Conservation (phyloP, 2,329 filamentous ascomycete species). For the Xylariales sp. region DNA sequence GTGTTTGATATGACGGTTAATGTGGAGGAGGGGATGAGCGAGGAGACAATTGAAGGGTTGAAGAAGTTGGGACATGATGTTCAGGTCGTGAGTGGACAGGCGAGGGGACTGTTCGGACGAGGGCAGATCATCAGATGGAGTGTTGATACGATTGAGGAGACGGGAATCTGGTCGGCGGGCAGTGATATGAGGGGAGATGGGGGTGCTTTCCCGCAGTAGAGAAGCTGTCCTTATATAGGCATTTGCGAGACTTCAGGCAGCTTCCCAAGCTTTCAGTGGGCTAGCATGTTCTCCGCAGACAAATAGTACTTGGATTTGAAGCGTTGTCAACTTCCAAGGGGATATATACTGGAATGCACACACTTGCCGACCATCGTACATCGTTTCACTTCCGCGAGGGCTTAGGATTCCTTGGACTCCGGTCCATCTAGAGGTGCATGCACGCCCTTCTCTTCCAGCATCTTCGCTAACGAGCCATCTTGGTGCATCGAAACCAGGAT, state of each 20-base stretch:
- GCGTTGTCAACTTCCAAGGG: too few relatives aligned
- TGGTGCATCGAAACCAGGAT: slow-evolving; percentile 97
- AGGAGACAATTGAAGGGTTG: slow-evolving; percentile 63
- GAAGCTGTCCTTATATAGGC: too few relatives aligned
- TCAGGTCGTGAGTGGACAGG: slow-evolving; percentile 59
- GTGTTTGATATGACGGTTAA: slow-evolving; percentile 62
- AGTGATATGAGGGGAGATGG: slow-evolving; percentile 89
- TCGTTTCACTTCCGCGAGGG: too few relatives aligned
- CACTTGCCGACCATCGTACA: too few relatives aligned
- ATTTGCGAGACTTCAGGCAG: too few relatives aligned
- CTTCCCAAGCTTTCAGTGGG: too few relatives aligned
- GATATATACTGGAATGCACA: too few relatives aligned
- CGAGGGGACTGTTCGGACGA: slow-evolving; percentile 70
- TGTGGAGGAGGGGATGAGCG: slow-evolving; percentile 76
- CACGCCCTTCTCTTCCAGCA: slow-evolving; percentile 90
- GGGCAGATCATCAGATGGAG: slow-evolving; percentile 82
- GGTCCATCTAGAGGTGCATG: slow-evolving; percentile 56
- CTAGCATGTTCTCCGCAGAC: too few relatives aligned
- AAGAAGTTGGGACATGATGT: slow-evolving; percentile 68
- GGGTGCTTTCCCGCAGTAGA: slow-evolving; percentile 50
- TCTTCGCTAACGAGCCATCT: slow-evolving; percentile 84
- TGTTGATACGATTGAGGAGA: slow-evolving; percentile 63
- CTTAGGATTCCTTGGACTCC: slow-evolving; percentile 19
- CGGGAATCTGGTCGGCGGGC: slow-evolving; percentile 76
- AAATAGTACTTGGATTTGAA: too few relatives aligned